Evolutionary conservation across 1,284 basidiomycete genomes (phyloP), one percentile per base, ranked within the genome.

Genomic region (Rhodotorula glutinis): DNA sequence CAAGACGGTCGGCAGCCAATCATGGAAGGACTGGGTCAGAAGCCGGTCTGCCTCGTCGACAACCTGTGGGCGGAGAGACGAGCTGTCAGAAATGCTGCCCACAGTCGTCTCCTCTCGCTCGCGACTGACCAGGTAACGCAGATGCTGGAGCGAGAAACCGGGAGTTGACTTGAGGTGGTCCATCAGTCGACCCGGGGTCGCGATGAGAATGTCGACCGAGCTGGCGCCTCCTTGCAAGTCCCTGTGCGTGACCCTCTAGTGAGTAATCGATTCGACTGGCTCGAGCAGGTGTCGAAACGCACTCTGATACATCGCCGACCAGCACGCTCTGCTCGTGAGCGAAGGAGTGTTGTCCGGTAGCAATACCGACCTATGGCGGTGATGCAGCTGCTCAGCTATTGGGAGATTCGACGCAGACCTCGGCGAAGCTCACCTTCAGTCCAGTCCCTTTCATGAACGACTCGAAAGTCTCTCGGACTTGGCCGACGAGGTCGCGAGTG

Each of bases 11-110:
- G 85, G 83, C 3, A 96, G 81, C 95, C 95, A 99, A 76, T 93
- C 89, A 79, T 98, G 92, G 80, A 97, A 98, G 2, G 91, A 92
- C 78, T 98, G 93, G 11, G 90, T 90, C 8, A 99, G 84, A 4
- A 99, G 83, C 29, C 94, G 85, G 78, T 99, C 96, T 0, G 96
- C 96, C 81, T 99, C 96, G 78, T 99, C 96, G 64, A 99, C 92
- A 25, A 98, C 87, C 91, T 93, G n/a, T n/a, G 69, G 4, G 23
- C 44, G 27, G 60, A 30, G 7, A 27, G 27, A 23, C 10, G 47
- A 52, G 27, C 13, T 4, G 40, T 63, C 49, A n/a, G n/a, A n/a
- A n/a, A n/a, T n/a, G n/a, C n/a, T n/a, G n/a, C n/a, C n/a, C n/a
- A n/a, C n/a, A 65, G 53, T 51, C 19, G 49, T 23, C 19, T 51